Evolutionary conservation across 768 basidiomycete species (phyloP), one percentile per base, ranked within the genome.

Genomic region (Boletus insuetus): DNA sequence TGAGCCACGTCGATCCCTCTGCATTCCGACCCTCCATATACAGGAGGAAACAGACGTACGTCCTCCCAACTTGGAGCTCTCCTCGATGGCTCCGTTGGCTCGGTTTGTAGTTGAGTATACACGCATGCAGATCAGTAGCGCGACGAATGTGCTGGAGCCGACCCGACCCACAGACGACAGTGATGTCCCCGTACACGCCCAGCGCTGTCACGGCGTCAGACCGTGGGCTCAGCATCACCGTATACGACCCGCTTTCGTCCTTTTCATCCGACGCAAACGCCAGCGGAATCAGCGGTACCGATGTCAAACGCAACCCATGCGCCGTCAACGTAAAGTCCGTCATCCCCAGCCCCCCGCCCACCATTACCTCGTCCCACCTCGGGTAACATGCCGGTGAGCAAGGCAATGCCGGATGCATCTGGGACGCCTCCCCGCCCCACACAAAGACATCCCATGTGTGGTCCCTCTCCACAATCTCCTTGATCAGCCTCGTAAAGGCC

Each of bases 401-500:
- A 1, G 67, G 67, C 11, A 69, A 31, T 2, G 54, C 60, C 2
- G 67, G 46, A 24, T 69, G 54, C 4, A 35, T 47, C 22, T 49
- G 29, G 0, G 69, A 69, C 1, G 62, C 55, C 19, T 58, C 40
- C 14, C 67, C 67, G 1, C 53, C 49, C 69, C 67, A 69, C 3
- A 48, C 67, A 44, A 69, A 69, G 4, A 58, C 56, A 29, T 69
- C 67, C 69, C 67, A 70, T 0, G 39, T 16, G 14, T 34, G 55
- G 5, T 44, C 26, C 19, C 51, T 51, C 10, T 40, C 47, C 19
- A 56, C 32, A 19, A 71, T 58, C 12, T 51, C 62, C 35, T 62
- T 58, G n/a, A 66, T 39, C 4, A 72, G 58, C 43, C 64, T 58
- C 40, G 58, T 61, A 41, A 72, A 73, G 0, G 70, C 70, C 17